phyloP scores from a whole-genome alignment of 108 stramenopile species.

The Discostella stelligeroides region DNA sequence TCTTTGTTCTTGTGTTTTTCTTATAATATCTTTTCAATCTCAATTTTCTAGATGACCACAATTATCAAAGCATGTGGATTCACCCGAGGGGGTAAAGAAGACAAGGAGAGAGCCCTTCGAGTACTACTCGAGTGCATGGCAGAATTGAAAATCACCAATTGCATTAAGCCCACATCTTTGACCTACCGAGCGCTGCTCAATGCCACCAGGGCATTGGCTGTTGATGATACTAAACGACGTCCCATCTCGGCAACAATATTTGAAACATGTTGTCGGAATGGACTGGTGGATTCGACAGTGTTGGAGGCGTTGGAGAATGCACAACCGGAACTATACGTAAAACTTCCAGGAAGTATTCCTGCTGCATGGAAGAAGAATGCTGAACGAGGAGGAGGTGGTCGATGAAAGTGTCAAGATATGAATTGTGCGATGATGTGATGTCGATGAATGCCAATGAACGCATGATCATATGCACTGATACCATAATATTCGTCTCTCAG shows the following conservation, averaged over 20 bases:
- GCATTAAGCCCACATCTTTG: slow-evolving; percentile 17
- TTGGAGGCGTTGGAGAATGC: slow-evolving; percentile 31
- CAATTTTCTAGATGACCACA: slow-evolving; percentile 36
- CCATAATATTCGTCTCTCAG: too few relatives aligned
- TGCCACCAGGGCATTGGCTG: slow-evolving; percentile 20
- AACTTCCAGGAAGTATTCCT: slow-evolving; percentile 39
- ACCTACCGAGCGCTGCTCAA: slow-evolving; percentile 27
- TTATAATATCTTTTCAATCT: neutral
- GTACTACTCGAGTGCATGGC: slow-evolving; percentile 38
- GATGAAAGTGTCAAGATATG: neutral
- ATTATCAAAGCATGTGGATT: slow-evolving; percentile 41
- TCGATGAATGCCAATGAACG: too few relatives aligned
- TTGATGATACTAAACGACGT: slow-evolving; percentile 23
- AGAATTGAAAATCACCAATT: slow-evolving; percentile 30
- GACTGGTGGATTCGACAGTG: slow-evolving; percentile 35
- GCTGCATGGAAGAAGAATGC: slow-evolving; percentile 41
- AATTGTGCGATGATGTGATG: neutral
- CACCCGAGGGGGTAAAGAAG: slow-evolving; percentile 9
- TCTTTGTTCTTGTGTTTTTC: neutral
- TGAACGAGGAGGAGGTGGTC: neutral
- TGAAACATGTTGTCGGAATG: slow-evolving; percentile 38
- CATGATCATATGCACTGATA: too few relatives aligned
- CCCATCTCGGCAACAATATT: slow-evolving; percentile 39
- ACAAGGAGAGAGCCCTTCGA: slow-evolving; percentile 24
- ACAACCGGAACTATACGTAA: slow-evolving; percentile 36